Base-by-base conservation (phyloP, 306 rosid genomes). In the Quercus cerris region DNA sequence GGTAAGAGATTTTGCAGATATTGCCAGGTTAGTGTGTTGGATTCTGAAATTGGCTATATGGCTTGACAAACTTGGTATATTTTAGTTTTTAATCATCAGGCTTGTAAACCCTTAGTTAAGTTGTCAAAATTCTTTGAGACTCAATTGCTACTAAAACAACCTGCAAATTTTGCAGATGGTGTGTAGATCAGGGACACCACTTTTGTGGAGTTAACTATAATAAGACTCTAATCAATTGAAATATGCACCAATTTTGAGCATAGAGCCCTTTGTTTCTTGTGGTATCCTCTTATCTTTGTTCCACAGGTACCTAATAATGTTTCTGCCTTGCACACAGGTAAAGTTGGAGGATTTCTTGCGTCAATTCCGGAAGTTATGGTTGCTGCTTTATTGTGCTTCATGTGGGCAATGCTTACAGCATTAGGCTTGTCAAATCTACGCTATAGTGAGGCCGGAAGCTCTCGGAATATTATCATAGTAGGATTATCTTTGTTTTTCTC, bases 321-420 rank as follows among this genome's bases (percentile, higher is more conserved):
- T 58, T 69, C 71, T 30, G 11, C 35, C 74, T 31, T 41, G 46
- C 63, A 22, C 61, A 73, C 92, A 95, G 99, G 99, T 81, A 95
- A 95, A 83, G 94, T 95, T 79, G 98, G 97, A 81, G 99, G 99
- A 52, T 94, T 95, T 84, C 70, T 95, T 85, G 99, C 99, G 52
- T 95, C 99, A 79, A 91, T 95, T 79, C 99, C 99, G 22, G 89
- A 89, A 70, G 99, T 95, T 76, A 93, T 95, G 89, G 97, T 95
- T 85, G 99, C 99, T 67, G 99, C 98, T 72, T 97, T 95, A 44
- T 96, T 95, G 70, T 95, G 99, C 87, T 91, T 86, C 78, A 93
- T 95, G 98, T 95, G 99, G 97, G 99, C 96, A 66, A 93, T 95
- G 98, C 97, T 93, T 82, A 81, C 97, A 15, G 99, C 98, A 58